Conservation (phyloP, 371 early-diverging fungal species). For the Choanephora cucurbitarum region DNA sequence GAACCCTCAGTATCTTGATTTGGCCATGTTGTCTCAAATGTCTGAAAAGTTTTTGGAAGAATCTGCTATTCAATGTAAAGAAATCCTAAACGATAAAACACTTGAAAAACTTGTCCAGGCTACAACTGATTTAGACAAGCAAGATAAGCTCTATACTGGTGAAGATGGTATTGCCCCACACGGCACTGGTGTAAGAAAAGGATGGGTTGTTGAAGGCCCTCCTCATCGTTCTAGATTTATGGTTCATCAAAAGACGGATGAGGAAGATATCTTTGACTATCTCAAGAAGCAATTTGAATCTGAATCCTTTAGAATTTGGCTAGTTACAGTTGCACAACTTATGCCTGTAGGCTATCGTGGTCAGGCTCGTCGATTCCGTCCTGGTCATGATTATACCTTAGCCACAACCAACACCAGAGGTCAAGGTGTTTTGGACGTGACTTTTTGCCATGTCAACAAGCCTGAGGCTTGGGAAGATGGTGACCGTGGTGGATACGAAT, state of each 20-base stretch:
- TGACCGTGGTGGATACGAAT: slow-evolving; percentile 76
- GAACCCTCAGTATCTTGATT: slow-evolving; percentile 65
- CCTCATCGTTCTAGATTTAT: slow-evolving; percentile 59
- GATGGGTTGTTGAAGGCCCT: slow-evolving; percentile 58
- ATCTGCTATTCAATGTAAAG: slow-evolving; percentile 65
- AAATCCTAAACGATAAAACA: slow-evolving; percentile 55
- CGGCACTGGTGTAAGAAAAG: slow-evolving; percentile 49
- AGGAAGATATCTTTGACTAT: slow-evolving; percentile 19
- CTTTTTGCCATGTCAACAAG: slow-evolving; percentile 45
- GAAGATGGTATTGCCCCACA: slow-evolving; percentile 44
- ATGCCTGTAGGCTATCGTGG: slow-evolving; percentile 33
- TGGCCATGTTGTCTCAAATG: slow-evolving; percentile 48
- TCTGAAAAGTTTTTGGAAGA: slow-evolving; percentile 67
- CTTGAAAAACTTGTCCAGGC: slow-evolving; percentile 38
- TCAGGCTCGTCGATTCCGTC: slow-evolving; percentile 61
- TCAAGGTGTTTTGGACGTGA: slow-evolving; percentile 50
- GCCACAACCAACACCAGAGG: slow-evolving; percentile 39
- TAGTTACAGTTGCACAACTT: slow-evolving; percentile 36
- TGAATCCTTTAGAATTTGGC: slow-evolving; percentile 47
- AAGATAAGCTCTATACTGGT: slow-evolving; percentile 16
- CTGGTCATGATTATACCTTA: slow-evolving; percentile 74
- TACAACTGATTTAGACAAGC: slow-evolving; percentile 35
- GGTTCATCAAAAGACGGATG: slow-evolving; percentile 4
- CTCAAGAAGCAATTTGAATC: slow-evolving; percentile 26
- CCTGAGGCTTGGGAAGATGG: slow-evolving; percentile 59